A percentile compares a stretch with the other conserved stretches of the same genome.
These are phyloP conservation scores for Verticillium zaregamsianum DNA, from an alignment of 2,329 filamentous ascomycete genomes.

Conservation along the genomic window DNA sequence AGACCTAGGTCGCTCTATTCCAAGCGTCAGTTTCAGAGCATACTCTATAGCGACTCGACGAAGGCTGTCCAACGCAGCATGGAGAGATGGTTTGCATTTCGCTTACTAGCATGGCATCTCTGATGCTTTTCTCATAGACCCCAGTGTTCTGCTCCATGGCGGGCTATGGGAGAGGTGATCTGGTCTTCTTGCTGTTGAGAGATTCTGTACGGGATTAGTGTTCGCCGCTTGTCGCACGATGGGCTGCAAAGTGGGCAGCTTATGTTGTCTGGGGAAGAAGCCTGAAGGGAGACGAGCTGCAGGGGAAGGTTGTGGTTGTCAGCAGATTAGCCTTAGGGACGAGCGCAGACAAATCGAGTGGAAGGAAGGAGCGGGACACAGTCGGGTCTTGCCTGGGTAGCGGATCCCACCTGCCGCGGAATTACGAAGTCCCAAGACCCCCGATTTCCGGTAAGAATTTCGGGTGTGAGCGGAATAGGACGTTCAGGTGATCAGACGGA, in stretches of 20 bases:
- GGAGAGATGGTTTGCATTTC: not conserved
- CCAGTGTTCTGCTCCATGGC: not conserved
- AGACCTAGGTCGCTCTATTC: constrained; percentile 24
- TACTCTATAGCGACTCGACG: too few relatives aligned
- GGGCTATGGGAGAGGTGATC: not conserved
- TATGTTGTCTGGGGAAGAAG: too few relatives aligned
- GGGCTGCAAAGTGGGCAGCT: too few relatives aligned
- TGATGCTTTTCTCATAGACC: not conserved
- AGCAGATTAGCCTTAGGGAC: too few relatives aligned
- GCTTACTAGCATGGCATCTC: not conserved
- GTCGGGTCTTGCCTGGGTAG: not conserved
- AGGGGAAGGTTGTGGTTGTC: too few relatives aligned
- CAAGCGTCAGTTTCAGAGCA: not conserved
- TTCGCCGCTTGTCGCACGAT: not conserved
- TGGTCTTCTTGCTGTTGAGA: not conserved
- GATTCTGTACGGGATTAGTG: too few relatives aligned
- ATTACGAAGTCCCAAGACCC: too few relatives aligned
- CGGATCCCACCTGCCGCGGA: not conserved
- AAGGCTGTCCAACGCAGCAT: not conserved
- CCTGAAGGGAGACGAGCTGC: too few relatives aligned
- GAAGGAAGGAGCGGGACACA: constrained; percentile 2
- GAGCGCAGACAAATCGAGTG: too few relatives aligned
- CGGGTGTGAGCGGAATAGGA: too few relatives aligned
- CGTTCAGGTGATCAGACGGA: too few relatives aligned
- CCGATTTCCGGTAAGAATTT: too few relatives aligned